These are phyloP conservation scores for Sporothrix humicola DNA, from an alignment of 2,329 filamentous ascomycete species.

Conservation along the genomic window DNA sequence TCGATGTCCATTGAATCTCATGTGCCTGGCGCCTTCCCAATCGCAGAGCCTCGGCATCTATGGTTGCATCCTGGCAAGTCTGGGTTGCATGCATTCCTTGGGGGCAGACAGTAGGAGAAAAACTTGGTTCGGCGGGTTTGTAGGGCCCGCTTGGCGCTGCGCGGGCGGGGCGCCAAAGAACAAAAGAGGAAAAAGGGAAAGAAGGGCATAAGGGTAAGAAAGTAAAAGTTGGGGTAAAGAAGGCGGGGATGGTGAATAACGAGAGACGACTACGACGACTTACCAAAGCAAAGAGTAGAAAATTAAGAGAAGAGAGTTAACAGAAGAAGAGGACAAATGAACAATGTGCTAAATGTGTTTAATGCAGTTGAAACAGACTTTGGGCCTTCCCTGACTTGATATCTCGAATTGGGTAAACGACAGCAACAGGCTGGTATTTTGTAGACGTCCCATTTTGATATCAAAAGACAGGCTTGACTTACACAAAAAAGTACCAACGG, in stretches of 20 bases:
- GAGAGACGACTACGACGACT: neutral
- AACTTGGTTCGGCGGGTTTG: neutral
- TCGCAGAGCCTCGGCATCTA: conserved; percentile 23
- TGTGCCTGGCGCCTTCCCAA: conserved; percentile 16
- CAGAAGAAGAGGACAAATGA: too few species aligned
- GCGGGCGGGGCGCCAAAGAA: neutral
- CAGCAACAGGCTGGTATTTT: too few species aligned
- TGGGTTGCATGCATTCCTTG: neutral
- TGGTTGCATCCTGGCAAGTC: neutral
- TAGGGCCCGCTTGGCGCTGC: neutral
- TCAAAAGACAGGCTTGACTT: neutral
- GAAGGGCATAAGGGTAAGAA: neutral
- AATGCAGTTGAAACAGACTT: too few species aligned
- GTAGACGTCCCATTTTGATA: too few species aligned
- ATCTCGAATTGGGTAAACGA: too few species aligned
- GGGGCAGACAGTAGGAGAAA: too few species aligned
- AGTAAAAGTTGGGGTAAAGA: conserved; percentile 2
- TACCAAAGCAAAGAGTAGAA: neutral
- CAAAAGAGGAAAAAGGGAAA: neutral
- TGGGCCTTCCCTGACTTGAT: too few species aligned
- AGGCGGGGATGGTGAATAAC: neutral
- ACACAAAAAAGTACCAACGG: neutral
- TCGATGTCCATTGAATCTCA: conserved; percentile 4
- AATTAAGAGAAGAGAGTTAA: neutral
- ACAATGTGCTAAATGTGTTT: too few species aligned